These are phyloP conservation scores for Cyberlindnera galapagoensis DNA, from an alignment of 805 yeast species.

Conservation along the genomic window DNA sequence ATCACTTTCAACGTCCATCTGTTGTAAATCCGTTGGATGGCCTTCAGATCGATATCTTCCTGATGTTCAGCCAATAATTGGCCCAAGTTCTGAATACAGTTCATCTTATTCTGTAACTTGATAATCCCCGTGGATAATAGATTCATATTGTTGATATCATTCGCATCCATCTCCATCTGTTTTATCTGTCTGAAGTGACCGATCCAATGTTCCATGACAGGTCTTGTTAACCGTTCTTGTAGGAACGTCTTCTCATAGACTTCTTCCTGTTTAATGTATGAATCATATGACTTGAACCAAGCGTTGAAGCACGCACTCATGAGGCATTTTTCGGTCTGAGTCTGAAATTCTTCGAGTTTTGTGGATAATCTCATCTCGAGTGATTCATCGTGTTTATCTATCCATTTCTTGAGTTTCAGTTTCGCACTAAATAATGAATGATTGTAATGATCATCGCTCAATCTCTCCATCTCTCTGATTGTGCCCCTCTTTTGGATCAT, in stretches of 20 bases:
- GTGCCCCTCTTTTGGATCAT: slow-evolving; percentile 2
- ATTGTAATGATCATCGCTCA: slow-evolving; percentile 4
- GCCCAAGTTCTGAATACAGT: slow-evolving; percentile 15
- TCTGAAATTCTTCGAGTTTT: slow-evolving; percentile 1
- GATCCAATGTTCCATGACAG: slow-evolving; percentile 14
- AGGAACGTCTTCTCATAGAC: slow-evolving; percentile 6
- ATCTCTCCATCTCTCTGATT: background rate
- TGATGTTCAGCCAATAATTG: slow-evolving; percentile 12
- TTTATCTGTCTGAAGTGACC: slow-evolving; percentile 5
- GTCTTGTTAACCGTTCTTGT: slow-evolving; percentile 1
- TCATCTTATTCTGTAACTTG: slow-evolving; percentile 17
- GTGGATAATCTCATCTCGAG: slow-evolving; percentile 3
- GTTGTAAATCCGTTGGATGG: slow-evolving; percentile 23
- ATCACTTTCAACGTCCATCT: slow-evolving; percentile 29
- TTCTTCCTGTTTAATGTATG: slow-evolving; percentile 5
- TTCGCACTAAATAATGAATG: background rate
- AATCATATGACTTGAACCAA: slow-evolving; percentile 11
- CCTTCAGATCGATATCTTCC: slow-evolving; percentile 20
- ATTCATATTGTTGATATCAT: slow-evolving; percentile 20
- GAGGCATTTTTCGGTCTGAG: too few species aligned
- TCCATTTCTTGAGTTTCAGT: slow-evolving; percentile 8
- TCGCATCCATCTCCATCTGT: slow-evolving; percentile 18
- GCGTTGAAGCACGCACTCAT: background rate
- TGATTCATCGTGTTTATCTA: slow-evolving; percentile 2
- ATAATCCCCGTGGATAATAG: slow-evolving; percentile 21